A percentile compares a stretch with the other conserved stretches of the same genome.
These are phyloP conservation scores for Immersiporthe knoxdaviesiana DNA, from an alignment of 2,329 filamentous ascomycete genomes.

Conservation along the genomic window DNA sequence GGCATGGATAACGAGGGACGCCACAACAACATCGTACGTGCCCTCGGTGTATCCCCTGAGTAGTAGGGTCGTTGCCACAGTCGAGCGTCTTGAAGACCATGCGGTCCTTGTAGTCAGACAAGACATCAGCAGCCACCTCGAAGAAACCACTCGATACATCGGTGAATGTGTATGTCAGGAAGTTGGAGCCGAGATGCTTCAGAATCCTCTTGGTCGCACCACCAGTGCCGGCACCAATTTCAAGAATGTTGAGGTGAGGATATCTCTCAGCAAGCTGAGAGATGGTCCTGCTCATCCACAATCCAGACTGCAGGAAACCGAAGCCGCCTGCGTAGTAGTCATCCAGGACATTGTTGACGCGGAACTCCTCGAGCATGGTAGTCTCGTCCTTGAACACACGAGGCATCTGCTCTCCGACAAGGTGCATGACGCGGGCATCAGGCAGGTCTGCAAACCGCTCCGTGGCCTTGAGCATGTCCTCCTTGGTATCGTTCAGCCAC, in stretches of 20 bases:
- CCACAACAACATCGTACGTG: slow-evolving; percentile 39
- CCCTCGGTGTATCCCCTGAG: slow-evolving; percentile 39
- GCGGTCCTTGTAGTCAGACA: not conserved
- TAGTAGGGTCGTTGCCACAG: slow-evolving; percentile 33
- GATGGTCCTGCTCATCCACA: slow-evolving; percentile 2
- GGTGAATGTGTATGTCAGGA: slow-evolving; percentile 48
- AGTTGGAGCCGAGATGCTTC: slow-evolving; percentile 35
- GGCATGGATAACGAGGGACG: slow-evolving; percentile 38
- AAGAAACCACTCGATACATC: slow-evolving; percentile 41
- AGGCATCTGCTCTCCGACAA: slow-evolving; percentile 38
- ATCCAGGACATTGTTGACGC: slow-evolving; percentile 1
- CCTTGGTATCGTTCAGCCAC: slow-evolving; percentile 21
- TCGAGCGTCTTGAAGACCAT: slow-evolving; percentile 32
- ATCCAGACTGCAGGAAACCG: not conserved
- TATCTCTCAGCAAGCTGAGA: slow-evolving; percentile 38
- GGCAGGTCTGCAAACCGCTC: slow-evolving; percentile 1
- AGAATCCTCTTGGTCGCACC: slow-evolving; percentile 43
- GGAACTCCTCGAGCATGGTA: slow-evolving; percentile 37
- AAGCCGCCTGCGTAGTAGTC: slow-evolving; percentile 13
- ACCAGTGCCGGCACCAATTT: slow-evolving; percentile 39
- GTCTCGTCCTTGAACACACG: slow-evolving; percentile 37
- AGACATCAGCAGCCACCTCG: not conserved
- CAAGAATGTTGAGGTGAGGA: slow-evolving; percentile 40
- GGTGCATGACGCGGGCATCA: slow-evolving; percentile 33
- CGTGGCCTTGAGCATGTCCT: slow-evolving; percentile 24